These are phyloP conservation scores for Metschnikowia anglica DNA, from an alignment of 805 yeast genomes.

Conservation along the genomic window DNA sequence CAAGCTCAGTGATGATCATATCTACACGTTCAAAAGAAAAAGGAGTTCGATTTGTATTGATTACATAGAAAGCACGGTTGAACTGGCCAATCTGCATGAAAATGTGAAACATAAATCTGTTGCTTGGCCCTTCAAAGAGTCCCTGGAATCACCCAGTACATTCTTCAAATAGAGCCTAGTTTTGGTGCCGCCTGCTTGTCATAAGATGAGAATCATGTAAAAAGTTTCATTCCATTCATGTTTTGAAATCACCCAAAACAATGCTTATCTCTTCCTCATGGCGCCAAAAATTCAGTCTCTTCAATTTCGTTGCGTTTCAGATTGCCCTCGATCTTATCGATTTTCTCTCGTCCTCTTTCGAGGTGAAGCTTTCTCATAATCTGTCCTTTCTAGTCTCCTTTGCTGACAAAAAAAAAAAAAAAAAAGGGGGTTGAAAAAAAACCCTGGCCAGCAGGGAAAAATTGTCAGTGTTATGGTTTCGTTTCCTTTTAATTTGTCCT, in stretches of 20 bases:
- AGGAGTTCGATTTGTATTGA: conserved; percentile 27
- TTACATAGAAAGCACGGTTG: conserved; percentile 21
- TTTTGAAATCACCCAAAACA: not conserved
- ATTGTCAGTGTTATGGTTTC: conserved; percentile 1
- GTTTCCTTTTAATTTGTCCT: conserved; percentile 5
- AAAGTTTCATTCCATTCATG: not conserved
- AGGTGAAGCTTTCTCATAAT: conserved; percentile 18
- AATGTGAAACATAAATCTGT: conserved; percentile 11
- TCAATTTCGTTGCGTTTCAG: conserved; percentile 13
- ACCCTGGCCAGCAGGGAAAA: conserved; percentile 14
- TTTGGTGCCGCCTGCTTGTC: conserved; percentile 10
- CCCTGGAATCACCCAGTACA: conserved; percentile 13
- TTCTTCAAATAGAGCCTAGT: not conserved
- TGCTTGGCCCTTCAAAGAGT: conserved; percentile 2
- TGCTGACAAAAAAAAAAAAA: conserved; percentile 7
- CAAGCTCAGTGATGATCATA: conserved; percentile 11
- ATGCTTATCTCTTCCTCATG: conserved; percentile 12
- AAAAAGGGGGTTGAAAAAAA: conserved; percentile 1
- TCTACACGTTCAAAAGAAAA: conserved; percentile 17
- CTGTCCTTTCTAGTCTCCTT: conserved; percentile 20
- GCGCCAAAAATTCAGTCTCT: conserved; percentile 13
- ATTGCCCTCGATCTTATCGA: conserved; percentile 13
- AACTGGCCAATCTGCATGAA: conserved; percentile 15
- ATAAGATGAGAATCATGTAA: conserved; percentile 11
- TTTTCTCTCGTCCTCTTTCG: conserved; percentile 13